Evolutionary conservation across 75 land plant species (phyloP).

Genomic region (Picea sitchensis): DNA sequence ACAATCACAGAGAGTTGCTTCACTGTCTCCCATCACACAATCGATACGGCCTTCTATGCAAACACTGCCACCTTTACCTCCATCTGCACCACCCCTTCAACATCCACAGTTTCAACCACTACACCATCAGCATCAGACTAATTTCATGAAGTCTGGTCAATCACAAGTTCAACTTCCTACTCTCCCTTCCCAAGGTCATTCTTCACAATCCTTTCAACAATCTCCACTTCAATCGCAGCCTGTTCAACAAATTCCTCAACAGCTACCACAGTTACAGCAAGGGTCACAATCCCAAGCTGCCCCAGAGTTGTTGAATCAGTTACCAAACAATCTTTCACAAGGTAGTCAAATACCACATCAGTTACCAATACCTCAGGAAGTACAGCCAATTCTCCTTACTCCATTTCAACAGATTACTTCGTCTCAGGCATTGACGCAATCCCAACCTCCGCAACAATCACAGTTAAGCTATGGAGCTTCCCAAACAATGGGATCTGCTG

Average conservation of each 20-base stretch:
- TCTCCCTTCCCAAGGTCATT: constrained; percentile 9
- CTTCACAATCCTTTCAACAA: constrained; percentile 22
- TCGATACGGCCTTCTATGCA: constrained; percentile 1
- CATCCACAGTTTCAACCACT: constrained; percentile 1
- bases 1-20: constrained; percentile 11
- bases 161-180: not conserved
- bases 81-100: constrained; percentile 12
- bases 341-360: constrained; percentile 1
- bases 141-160: constrained; percentile 9
- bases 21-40: not conserved
- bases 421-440: constrained; percentile 5
- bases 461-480: constrained; percentile 21
- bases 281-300: constrained; percentile 5
- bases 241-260: constrained; percentile 20
- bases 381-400: constrained; percentile 6
- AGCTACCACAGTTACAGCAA: constrained; percentile 24
- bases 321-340: not conserved
- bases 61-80: not conserved
- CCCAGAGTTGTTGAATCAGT: not conserved
- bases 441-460: constrained; percentile 4
- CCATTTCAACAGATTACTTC: not conserved
- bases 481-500: constrained; percentile 15
- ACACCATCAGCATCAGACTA: constrained; percentile 14
- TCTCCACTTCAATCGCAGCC: constrained; percentile 8
- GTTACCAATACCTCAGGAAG: not conserved